A percentile compares a stretch with the other conserved stretches of the same genome.
These are phyloP conservation scores for Chlorella sp. DNA, from an alignment of 139 green algal genomes.

Conservation along the genomic window DNA sequence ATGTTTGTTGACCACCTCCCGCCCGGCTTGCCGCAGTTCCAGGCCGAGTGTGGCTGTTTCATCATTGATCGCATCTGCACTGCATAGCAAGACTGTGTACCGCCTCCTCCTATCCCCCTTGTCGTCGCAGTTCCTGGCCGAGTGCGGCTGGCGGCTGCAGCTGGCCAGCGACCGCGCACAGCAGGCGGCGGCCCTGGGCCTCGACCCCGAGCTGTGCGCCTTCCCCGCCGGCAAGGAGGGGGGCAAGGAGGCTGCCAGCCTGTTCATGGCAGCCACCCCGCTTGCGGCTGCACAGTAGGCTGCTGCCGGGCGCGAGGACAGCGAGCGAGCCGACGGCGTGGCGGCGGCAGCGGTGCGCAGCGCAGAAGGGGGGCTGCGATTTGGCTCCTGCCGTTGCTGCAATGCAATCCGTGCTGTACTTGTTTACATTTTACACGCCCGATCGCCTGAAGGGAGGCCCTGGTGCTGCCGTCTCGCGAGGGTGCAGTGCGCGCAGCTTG, in stretches of 20 bases:
- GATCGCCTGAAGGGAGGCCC: no score
- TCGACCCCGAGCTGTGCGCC: background rate
- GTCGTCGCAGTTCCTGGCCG: conserved; percentile 25
- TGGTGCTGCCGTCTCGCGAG: no score
- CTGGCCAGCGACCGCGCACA: background rate
- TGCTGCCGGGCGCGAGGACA: background rate
- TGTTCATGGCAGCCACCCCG: conserved; percentile 24
- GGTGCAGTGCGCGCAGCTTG: no score
- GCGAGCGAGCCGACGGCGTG: background rate
- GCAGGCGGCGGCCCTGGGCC: conserved; percentile 8
- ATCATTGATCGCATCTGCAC: no score
- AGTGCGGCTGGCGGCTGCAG: conserved; percentile 19
- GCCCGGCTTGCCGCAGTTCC: no score
- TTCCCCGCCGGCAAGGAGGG: background rate
- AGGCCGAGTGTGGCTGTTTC: no score
- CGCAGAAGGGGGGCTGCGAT: no score
- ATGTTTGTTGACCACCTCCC: no score
- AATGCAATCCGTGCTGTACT: no score
- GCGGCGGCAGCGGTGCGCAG: background rate
- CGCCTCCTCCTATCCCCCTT: background rate
- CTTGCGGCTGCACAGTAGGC: background rate
- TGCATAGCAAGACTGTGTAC: background rate
- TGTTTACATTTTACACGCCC: no score
- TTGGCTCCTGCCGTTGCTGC: no score
- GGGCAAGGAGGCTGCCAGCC: background rate